Base-by-base conservation (phyloP, 2,329 filamentous ascomycete species). In the Lecanicillium sp. region DNA sequence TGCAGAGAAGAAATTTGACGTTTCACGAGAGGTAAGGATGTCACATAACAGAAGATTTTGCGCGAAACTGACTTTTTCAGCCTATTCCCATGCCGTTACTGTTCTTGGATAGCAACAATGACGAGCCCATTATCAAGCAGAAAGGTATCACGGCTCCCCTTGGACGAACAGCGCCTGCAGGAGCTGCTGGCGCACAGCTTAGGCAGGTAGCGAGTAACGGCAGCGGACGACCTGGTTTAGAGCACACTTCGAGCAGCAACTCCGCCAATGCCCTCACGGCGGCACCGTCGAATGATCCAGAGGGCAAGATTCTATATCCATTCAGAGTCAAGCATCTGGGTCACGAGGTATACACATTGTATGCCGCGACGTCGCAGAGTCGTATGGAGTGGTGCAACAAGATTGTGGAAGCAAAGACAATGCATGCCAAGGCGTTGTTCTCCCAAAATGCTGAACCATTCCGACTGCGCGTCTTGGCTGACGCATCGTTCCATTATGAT, bases 361-460 rank as follows among this genome's bases (percentile, higher is more conserved):
- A 94, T 57, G 89, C 90, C 0, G 76, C 82, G 5, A 83, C 79
- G 2, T 75, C 81, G 3, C 74, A 82, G 44, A 83, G 80, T 50
- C 76, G 92, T 41, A 71, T 79, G 45, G 86, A 94, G 35, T 98
- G 94, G 94, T 94, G 87, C 53, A 79, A 80, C 47, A 94, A 88
- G 62, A 94, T 98, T 50, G 82, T 94, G 33, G 84, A 94, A 59
- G 92, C 92, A 22, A 98, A 98, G 68, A 94, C 88, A 6, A 80
- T 83, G 43, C 89, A 98, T 57, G 92, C 92, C 16, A 83, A 87
- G 37, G 85, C 89, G 3, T 68, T 96, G 5, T 85, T 85, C 59
- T 80, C 85, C 4, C 92, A 98, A 54, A 94, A 96, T 55, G 90
- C 92, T 0, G 92, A 98, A 58, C 92, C 92, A 0, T 98, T 98